A percentile compares a stretch with the other conserved stretches of the same genome.
Conservation (phyloP, 345 rosid species). For the Boechera stricta region DNA sequence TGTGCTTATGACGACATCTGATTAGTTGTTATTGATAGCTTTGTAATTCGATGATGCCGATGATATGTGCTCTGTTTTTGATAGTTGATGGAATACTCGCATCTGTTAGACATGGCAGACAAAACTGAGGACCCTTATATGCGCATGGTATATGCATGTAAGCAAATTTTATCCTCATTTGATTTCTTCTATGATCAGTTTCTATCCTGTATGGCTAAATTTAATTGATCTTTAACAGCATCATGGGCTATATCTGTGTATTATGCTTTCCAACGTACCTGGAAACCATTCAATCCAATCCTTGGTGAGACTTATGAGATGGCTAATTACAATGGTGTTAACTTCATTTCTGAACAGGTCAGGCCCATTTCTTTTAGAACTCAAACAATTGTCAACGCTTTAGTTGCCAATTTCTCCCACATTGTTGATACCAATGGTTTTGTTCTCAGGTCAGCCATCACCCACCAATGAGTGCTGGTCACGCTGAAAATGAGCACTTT, state of each 20-base stretch:
- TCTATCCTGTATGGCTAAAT: slow-evolving; percentile 22
- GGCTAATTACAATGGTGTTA: slow-evolving; percentile 73
- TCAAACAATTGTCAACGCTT: background rate
- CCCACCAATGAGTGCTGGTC: slow-evolving; percentile 84
- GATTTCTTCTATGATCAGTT: slow-evolving; percentile 15
- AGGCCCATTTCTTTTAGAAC: slow-evolving; percentile 25
- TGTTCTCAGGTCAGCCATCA: slow-evolving; percentile 79
- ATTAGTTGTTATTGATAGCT: slow-evolving; percentile 14
- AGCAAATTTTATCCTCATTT: slow-evolving; percentile 36
- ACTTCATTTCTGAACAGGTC: slow-evolving; percentile 89
- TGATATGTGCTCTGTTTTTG: slow-evolving; percentile 38
- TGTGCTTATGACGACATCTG: slow-evolving; percentile 33
- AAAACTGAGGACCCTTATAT: slow-evolving; percentile 90
- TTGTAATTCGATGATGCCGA: slow-evolving; percentile 12
- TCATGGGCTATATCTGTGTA: slow-evolving; percentile 95
- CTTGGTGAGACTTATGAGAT: slow-evolving; percentile 97
- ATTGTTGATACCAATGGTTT: slow-evolving; percentile 27
- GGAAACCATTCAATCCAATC: slow-evolving; percentile 99
- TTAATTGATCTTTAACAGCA: slow-evolving; percentile 57
- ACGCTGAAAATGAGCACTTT: slow-evolving; percentile 88
- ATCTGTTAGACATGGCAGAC: slow-evolving; percentile 88
- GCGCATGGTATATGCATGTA: slow-evolving; percentile 94
- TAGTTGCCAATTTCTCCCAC: slow-evolving; percentile 20
- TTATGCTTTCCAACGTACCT: slow-evolving; percentile 83
- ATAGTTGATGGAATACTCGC: slow-evolving; percentile 95